These are phyloP conservation scores for Pseudomonodictys pantanalensis DNA, from an alignment of 495 filamentous ascomycete genomes.

Conservation along the genomic window DNA sequence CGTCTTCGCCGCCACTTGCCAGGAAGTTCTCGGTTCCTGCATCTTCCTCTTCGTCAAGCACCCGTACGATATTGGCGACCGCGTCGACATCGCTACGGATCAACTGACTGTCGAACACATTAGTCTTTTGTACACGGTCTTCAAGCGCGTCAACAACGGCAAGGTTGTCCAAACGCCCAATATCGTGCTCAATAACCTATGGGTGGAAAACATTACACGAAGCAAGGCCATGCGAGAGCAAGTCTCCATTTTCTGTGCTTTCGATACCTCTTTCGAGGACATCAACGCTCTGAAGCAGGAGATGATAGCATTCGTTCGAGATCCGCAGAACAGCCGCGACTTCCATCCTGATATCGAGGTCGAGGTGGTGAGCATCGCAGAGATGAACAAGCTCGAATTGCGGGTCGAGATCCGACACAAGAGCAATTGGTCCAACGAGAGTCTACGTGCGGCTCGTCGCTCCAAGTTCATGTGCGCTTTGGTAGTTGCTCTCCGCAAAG, in stretches of 20 bases:
- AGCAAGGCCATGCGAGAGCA: slow-evolving; percentile 89
- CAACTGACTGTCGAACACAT: slow-evolving; percentile 88
- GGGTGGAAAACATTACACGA: slow-evolving; percentile 89
- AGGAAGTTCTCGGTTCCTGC: slow-evolving; percentile 92
- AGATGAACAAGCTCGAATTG: slow-evolving; percentile 84
- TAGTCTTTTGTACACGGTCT: slow-evolving; percentile 89
- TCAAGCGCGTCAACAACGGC: slow-evolving; percentile 76
- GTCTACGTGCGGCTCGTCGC: slow-evolving; percentile 73
- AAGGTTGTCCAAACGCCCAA: slow-evolving; percentile 89
- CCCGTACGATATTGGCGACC: slow-evolving; percentile 88
- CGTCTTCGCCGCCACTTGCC: slow-evolving; percentile 84
- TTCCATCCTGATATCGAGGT: slow-evolving; percentile 83
- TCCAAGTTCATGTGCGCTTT: slow-evolving; percentile 97
- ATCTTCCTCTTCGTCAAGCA: slow-evolving; percentile 99
- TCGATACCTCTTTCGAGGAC: slow-evolving; percentile 83
- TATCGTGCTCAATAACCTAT: slow-evolving; percentile 81
- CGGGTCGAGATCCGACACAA: slow-evolving; percentile 85
- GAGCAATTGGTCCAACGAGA: slow-evolving; percentile 92
- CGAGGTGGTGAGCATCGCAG: slow-evolving; percentile 72
- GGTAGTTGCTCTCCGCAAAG: slow-evolving; percentile 75
- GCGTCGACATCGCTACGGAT: slow-evolving; percentile 75
- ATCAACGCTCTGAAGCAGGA: slow-evolving; percentile 77
- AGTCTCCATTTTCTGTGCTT: slow-evolving; percentile 72
- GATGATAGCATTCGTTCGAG: slow-evolving; percentile 77
- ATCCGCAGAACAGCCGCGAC: slow-evolving; percentile 84